Evolutionary conservation across 2,329 filamentous ascomycete genomes (phyloP).

Genomic region (Talaromyces sp.): DNA sequence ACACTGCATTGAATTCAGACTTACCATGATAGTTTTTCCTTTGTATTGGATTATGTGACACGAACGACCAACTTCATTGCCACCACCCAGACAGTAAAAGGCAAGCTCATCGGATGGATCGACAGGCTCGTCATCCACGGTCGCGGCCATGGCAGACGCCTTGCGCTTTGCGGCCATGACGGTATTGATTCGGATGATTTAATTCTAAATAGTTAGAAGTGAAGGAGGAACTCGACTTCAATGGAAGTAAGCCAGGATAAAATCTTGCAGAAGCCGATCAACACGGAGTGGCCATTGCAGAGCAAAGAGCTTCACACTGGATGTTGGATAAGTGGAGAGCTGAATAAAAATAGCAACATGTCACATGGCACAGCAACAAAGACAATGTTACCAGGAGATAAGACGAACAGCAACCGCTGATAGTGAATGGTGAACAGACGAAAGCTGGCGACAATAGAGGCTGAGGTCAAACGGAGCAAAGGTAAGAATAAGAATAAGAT

Average conservation of each 20-base stretch:
- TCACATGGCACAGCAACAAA: background rate
- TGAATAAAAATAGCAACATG: background rate
- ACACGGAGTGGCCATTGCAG: conserved; percentile 19
- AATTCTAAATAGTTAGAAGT: background rate
- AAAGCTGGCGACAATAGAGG: background rate
- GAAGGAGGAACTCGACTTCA: background rate
- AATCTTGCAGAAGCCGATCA: conserved; percentile 10
- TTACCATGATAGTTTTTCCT: conserved; percentile 97
- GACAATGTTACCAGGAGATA: background rate
- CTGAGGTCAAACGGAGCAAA: too few relatives aligned
- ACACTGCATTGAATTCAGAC: conserved; percentile 30
- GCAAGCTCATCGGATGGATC: conserved; percentile 92
- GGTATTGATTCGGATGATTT: background rate
- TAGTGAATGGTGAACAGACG: background rate
- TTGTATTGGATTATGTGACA: conserved; percentile 99
- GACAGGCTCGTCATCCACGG: conserved; percentile 73
- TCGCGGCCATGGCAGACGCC: conserved; percentile 68
- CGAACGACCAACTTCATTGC: conserved; percentile 94
- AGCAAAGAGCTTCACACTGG: conserved; percentile 3
- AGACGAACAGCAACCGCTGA: background rate
- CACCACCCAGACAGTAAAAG: conserved; percentile 89
- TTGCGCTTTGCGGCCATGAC: conserved; percentile 93
- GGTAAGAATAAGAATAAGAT: background rate
- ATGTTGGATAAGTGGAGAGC: background rate
- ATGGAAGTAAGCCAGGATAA: background rate